Evolutionary conservation across 2,329 filamentous ascomycete species (phyloP).

Genomic region (Ceratocystis albifundus): DNA sequence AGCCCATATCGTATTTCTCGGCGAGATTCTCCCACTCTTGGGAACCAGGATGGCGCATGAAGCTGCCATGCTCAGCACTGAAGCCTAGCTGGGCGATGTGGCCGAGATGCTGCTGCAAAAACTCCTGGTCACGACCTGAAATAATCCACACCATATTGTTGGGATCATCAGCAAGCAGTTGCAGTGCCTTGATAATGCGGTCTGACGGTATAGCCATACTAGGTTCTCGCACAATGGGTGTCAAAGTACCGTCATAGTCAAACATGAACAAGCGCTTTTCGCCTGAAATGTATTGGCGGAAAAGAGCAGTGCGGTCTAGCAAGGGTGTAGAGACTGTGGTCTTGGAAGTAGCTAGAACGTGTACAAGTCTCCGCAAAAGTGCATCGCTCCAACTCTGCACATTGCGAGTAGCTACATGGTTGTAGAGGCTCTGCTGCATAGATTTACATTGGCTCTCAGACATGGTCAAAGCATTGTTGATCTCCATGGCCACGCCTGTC

Average conservation of each 20-base stretch:
- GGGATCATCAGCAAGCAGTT: constrained; percentile 65
- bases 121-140: constrained; percentile 83
- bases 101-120: constrained; percentile 83
- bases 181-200: constrained; percentile 67
- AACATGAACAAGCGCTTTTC: constrained; percentile 90
- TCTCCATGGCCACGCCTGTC: constrained; percentile 68
- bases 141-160: constrained; percentile 96
- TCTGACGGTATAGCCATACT: constrained; percentile 79
- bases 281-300: constrained; percentile 62
- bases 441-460: constrained; percentile 49
- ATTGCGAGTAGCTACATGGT: constrained; percentile 73
- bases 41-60: constrained; percentile 69
- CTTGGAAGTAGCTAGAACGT: constrained; percentile 66
- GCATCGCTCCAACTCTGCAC: constrained; percentile 76
- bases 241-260: constrained; percentile 95
- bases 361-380: constrained; percentile 67
- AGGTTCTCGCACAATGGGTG: constrained; percentile 87
- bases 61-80: constrained; percentile 92
- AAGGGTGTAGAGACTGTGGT: constrained; percentile 67
- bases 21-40: constrained; percentile 82
- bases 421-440: constrained; percentile 66
- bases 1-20: constrained; percentile 77
- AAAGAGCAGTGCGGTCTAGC: constrained; percentile 61
- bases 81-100: constrained; percentile 82
- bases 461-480: constrained; percentile 74